Percentiles rank a stretch among this genome's conserved stretches.
These are phyloP conservation scores for Porphyrellus cyaneotinctus DNA, from an alignment of 768 basidiomycete genomes.

Conservation along the genomic window DNA sequence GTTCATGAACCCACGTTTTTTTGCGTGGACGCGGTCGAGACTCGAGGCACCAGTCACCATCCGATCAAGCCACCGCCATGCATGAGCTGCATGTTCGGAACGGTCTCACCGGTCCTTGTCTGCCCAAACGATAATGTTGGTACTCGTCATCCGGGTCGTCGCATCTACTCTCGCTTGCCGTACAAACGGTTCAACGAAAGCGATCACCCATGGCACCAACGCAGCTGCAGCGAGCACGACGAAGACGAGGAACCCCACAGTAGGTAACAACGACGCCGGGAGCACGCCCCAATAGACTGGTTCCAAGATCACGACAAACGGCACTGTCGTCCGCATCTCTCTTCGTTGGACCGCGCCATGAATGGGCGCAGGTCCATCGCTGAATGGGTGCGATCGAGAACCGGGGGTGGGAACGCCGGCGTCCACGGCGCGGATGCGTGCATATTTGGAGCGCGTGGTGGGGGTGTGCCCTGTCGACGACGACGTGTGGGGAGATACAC, in stretches of 20 bases:
- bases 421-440: slow-evolving; percentile 52
- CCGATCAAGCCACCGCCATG: slow-evolving; percentile 19
- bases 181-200: slow-evolving; percentile 20
- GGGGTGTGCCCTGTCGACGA: slow-evolving; percentile 4
- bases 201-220: slow-evolving; percentile 15
- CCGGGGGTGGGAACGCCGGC: slow-evolving; percentile 48
- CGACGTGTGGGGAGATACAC: neutral
- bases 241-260: slow-evolving; percentile 26
- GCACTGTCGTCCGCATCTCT: slow-evolving; percentile 25
- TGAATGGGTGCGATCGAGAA: neutral
- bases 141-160: neutral
- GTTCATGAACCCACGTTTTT: neutral
- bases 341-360: no score
- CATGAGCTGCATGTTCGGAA: slow-evolving; percentile 21
- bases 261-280: slow-evolving; percentile 48
- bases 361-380: no score
- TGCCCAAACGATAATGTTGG: neutral
- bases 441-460: slow-evolving; percentile 46
- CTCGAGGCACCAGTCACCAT: no score
- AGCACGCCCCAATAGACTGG: slow-evolving; percentile 57
- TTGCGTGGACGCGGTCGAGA: neutral
- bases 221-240: slow-evolving; percentile 25
- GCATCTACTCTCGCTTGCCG: slow-evolving; percentile 26
- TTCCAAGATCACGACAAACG: slow-evolving; percentile 54
- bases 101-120: slow-evolving; percentile 21